A percentile compares a stretch with the other conserved stretches of the same genome.
These are phyloP conservation scores for Ophiostoma angusticollis DNA, from an alignment of 2,329 filamentous ascomycete species.

Conservation along the genomic window DNA sequence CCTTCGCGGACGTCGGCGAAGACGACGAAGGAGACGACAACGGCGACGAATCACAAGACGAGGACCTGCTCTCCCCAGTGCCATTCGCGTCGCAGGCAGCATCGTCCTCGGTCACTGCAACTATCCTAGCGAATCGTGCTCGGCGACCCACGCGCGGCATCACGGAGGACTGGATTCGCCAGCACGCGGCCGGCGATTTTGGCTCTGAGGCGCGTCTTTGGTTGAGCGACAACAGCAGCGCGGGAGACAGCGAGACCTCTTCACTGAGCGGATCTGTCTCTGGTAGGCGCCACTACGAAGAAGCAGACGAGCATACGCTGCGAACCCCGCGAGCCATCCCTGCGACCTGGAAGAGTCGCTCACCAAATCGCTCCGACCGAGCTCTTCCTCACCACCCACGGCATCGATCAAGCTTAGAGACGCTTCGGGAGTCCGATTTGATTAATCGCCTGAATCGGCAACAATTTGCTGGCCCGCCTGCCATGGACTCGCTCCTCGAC, in stretches of 20 bases:
- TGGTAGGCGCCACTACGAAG: slow-evolving; percentile 36
- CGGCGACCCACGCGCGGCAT: slow-evolving; percentile 48
- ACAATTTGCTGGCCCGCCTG: too few relatives aligned
- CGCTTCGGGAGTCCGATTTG: slow-evolving; percentile 30
- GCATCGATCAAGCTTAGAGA: slow-evolving; percentile 43
- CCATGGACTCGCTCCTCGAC: slow-evolving; percentile 1
- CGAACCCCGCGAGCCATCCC: slow-evolving; percentile 8
- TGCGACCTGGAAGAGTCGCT: neutral
- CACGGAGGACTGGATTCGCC: slow-evolving; percentile 76
- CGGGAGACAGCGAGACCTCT: slow-evolving; percentile 60
- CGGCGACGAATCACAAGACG: slow-evolving; percentile 11
- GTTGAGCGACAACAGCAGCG: slow-evolving; percentile 70
- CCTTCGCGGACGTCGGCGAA: slow-evolving; percentile 23
- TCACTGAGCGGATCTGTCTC: slow-evolving; percentile 55
- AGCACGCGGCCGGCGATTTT: slow-evolving; percentile 61
- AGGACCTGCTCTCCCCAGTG: slow-evolving; percentile 13
- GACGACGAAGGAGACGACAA: slow-evolving; percentile 24
- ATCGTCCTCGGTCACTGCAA: slow-evolving; percentile 34
- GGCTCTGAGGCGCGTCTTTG: slow-evolving; percentile 64
- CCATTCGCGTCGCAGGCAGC: slow-evolving; percentile 11
- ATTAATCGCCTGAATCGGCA: slow-evolving; percentile 12
- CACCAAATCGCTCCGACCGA: slow-evolving; percentile 13
- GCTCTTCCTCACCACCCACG: slow-evolving; percentile 30
- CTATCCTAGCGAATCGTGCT: slow-evolving; percentile 50
- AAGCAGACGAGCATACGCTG: slow-evolving; percentile 7